Evolutionary conservation across 2,329 filamentous ascomycete genomes (phyloP), one percentile per base, ranked within the genome.

Genomic region (Fusarium nematophilum): DNA sequence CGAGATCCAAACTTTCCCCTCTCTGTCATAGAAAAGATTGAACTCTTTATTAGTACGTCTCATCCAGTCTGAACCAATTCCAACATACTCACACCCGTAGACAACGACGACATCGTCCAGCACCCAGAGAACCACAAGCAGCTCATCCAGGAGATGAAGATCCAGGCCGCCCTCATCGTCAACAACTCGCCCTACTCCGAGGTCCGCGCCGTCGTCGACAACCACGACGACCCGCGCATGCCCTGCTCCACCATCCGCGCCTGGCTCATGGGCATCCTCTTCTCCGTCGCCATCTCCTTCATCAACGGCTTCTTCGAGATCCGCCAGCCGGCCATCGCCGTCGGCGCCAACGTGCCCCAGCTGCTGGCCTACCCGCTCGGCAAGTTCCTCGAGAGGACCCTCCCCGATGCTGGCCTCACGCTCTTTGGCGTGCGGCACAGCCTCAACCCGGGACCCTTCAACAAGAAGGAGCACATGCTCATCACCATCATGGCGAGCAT

Each of bases 401-500:
- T 87, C 37, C 85, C 84, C 0, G 81, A 83, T 59, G 71, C 67
- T 36, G 79, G 79, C 17, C 74, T 86, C 57, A 81, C 72, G 3
- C 64, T 81, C 7, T 76, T 77, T 47, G 81, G 80, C 9, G 65
- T 76, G 14, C 73, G 77, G n/a, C 79, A 82, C 64, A 79, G 75
- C 5, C 75, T 85, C 5, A 86, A 86, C 60, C 82, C 84, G 0
- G 83, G 83, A 0, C 78, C 78, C 1, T 87, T 87, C 64, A 83
- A 80, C 46, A 81, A 80, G 63, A 87, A 87, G 71, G 85, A 87
- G 66, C 85, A 87, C 68, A 84, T 85, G 78, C 71, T 87, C 26
- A 81, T 86, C 56, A 82, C 82, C 43, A 83, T 85, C 67, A 85
- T 86, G 82, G 83, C 87, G 43, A 88, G 88, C 27, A 82, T 86